Base-by-base conservation (phyloP, 192 early-diverging fungal species). In the Linnemannia hyalina region DNA sequence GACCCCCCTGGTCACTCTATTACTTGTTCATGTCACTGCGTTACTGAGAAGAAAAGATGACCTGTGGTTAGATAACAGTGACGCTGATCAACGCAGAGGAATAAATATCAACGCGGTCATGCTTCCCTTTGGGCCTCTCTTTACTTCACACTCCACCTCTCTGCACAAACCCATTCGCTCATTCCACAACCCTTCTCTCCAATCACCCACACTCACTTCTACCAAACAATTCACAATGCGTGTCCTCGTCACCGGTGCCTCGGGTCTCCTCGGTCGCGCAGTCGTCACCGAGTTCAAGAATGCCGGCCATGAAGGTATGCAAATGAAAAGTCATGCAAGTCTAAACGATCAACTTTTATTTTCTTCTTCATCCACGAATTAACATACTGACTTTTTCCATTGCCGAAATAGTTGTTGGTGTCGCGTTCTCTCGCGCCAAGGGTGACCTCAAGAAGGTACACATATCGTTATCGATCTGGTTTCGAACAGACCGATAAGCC, bases 181-280 rank as follows among this genome's bases (percentile, higher is more conserved):
- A 78, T 57, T 54, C 38, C 55, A 63, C 47, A 42, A 40, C 55
- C 44, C 26, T 42, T 22, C 70, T 78, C 32, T 20, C 36, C 57
- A 69, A 68, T 69, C 38, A 16, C 22, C 4, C 38, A 71, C 38
- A n/a, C 47, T 44, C 32, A 44, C 63, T 16, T 44, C 29, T 35
- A 38, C 32, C 46, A 10, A 47, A 42, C 41, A 60, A 42, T 52
- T 49, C 26, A 88, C 20, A 36, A 93, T 92, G 88, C 92, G 89
- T 68, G 92, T 96, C n/a, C 76, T 96, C 42, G 90, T 97, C 26
- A 96, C 95, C 44, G 96, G 96, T 73, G 95, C 94, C 46, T 95
- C 95, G 32, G 97, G 97, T 32, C 92, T 97, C 0, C 92, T 97
- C 42, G 97, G 97, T 13, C 93, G 97, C 42, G 92, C 93, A 18